Evolutionary conservation across 768 basidiomycete genomes (phyloP), one percentile per base, ranked within the genome.

Genomic region (Tulasnella sp.): DNA sequence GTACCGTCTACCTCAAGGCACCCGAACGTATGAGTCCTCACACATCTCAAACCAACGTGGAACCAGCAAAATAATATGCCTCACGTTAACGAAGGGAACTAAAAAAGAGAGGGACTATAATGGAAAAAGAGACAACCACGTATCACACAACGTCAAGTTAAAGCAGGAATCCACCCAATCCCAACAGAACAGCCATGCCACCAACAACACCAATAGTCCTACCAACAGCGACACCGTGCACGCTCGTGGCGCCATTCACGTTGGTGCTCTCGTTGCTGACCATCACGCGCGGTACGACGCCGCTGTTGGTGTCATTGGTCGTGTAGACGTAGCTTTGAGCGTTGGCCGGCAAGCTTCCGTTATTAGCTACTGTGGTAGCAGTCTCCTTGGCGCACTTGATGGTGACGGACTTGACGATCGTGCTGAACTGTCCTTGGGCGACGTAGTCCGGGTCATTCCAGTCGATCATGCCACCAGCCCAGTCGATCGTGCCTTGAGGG

Each of bases 391-490:
- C n/a, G 82, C 93, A 93, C 78, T 88, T 85, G 80, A 94, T 84
- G 29, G 87, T 84, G 72, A 93, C 86, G 4, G 88, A 89, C 79
- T 88, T 83, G 78, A 91, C 84, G 78, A 88, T 84, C 8, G 89
- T 87, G 79, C 90, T 91, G 82, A 92, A 93, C 81, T 93, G 90
- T 67, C 92, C 89, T 25, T 91, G 89, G 17, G 90, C 81, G 71
- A 83, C 76, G 82, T 93, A 95, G 82, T 95, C 93, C 39, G 91
- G 88, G 81, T 94, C 89, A 25, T 85, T 80, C 91, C 91, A 96
- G 84, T 93, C 84, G 83, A 94, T 93, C 88, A 92, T 86, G 58
- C 89, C 93, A 78, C 92, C 92, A 19, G 89, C 86, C 93, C 94
- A 96, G 75, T 87, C 79, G 40, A 96, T 83, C 9, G 91, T 94